These are phyloP conservation scores for Ambrosiella beaveri DNA, from an alignment of 2,329 filamentous ascomycete genomes.

Conservation along the genomic window DNA sequence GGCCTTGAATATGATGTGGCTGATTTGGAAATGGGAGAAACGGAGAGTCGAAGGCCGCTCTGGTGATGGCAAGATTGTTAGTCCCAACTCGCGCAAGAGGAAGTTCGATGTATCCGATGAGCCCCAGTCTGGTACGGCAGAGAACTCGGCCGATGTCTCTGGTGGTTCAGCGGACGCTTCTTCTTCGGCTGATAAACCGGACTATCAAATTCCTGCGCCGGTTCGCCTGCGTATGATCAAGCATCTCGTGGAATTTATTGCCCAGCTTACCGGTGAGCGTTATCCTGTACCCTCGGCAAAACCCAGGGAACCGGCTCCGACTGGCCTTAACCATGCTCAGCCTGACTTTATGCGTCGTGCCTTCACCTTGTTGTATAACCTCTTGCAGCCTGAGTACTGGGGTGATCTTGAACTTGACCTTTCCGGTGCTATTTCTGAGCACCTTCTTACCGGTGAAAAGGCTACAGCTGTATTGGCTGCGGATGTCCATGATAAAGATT, in stretches of 20 bases:
- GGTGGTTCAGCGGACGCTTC: not conserved
- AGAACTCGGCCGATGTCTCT: not conserved
- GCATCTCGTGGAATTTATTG: conserved; percentile 91
- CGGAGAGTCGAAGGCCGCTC: conserved; percentile 50
- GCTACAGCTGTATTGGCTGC: conserved; percentile 41
- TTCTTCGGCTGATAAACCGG: conserved; percentile 25
- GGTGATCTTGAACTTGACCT: conserved; percentile 80
- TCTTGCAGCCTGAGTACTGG: conserved; percentile 81
- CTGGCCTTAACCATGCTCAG: conserved; percentile 23
- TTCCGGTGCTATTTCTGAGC: conserved; percentile 68
- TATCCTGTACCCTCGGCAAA: conserved; percentile 60
- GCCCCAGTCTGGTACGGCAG: conserved; percentile 3
- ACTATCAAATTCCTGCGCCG: conserved; percentile 49
- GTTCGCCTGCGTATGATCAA: conserved; percentile 73
- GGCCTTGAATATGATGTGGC: conserved; percentile 72
- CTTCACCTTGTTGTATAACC: conserved; percentile 61
- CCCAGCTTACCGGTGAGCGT: conserved; percentile 60
- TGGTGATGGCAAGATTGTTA: conserved; percentile 22
- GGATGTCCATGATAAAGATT: conserved; percentile 44
- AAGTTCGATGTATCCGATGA: conserved; percentile 46
- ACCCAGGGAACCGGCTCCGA: conserved; percentile 34
- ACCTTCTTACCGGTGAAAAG: conserved; percentile 69
- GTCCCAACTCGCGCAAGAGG: conserved; percentile 58
- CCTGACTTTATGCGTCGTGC: conserved; percentile 45
- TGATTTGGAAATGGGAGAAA: conserved; percentile 90